phyloP scores from a whole-genome alignment of 2,329 filamentous ascomycete genomes.

The Didymella glomerata region DNA sequence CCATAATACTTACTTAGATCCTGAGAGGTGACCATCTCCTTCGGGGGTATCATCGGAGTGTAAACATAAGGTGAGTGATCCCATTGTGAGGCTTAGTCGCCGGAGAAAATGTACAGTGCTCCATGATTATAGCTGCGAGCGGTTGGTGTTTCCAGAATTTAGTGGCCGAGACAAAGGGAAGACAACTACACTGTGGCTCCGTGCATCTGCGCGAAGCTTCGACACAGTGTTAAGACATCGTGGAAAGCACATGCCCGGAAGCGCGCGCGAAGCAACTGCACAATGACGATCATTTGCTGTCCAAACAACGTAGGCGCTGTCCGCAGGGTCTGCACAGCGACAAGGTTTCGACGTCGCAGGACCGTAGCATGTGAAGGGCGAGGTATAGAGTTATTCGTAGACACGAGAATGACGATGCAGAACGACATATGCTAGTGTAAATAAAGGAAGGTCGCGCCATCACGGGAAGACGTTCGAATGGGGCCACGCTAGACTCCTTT shows the following conservation, averaged over 20 bases:
- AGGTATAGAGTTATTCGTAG: background rate
- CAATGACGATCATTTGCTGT: background rate
- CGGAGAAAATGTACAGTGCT: background rate
- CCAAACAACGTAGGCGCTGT: background rate
- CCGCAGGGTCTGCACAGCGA: background rate
- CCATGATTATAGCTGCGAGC: background rate
- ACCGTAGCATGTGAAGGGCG: background rate
- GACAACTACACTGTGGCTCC: conserved; percentile 6
- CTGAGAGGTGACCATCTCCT: background rate
- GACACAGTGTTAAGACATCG: background rate
- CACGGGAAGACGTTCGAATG: conserved; percentile 3
- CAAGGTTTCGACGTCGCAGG: background rate
- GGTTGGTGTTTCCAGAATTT: background rate
- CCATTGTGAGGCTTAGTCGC: conserved; percentile 2
- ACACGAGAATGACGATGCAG: background rate
- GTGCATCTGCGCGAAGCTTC: background rate
- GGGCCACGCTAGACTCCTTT: background rate
- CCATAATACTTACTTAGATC: background rate
- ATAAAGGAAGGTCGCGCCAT: background rate
- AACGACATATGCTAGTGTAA: background rate
- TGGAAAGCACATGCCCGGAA: background rate
- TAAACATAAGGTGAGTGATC: conserved; percentile 3
- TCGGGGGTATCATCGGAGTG: background rate
- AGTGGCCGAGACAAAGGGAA: conserved; percentile 7
- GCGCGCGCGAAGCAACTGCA: background rate